Percentiles rank a stretch among this genome's conserved stretches.
phyloP scores from a whole-genome alignment of 768 basidiomycete genomes.

The Tubosaeta sp. region DNA sequence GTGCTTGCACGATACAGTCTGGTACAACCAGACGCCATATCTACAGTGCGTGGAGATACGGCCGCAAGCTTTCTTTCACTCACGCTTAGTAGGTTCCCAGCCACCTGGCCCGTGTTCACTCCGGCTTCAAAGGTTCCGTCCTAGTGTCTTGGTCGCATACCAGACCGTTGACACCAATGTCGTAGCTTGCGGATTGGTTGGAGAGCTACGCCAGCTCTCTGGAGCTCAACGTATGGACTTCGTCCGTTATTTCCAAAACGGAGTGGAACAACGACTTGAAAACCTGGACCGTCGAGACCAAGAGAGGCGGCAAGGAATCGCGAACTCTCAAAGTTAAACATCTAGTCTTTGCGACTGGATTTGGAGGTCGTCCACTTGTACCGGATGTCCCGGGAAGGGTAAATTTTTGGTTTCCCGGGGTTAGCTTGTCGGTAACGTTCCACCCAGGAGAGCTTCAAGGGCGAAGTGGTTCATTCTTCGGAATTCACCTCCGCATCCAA shows the following conservation, averaged over 20 bases:
- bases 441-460: constrained; percentile 47
- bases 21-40: constrained; percentile 56
- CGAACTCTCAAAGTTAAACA: constrained; percentile 43
- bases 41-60: constrained; percentile 35
- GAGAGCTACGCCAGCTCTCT: constrained; percentile 56
- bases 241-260: constrained; percentile 38
- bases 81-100: constrained; percentile 41
- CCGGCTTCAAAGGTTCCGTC: constrained; percentile 45
- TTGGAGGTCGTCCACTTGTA: constrained; percentile 41
- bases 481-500: constrained; percentile 45
- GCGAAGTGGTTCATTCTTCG: constrained; percentile 49
- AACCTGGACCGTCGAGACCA: constrained; percentile 45
- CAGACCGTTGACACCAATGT: background rate
- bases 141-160: background rate
- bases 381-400: constrained; percentile 33
- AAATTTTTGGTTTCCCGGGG: background rate
- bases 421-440: background rate
- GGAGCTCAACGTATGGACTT: constrained; percentile 63
- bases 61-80: background rate
- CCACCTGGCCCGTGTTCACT: constrained; percentile 51
- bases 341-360: constrained; percentile 54
- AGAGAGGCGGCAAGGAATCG: constrained; percentile 28
- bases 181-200: constrained; percentile 59
- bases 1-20: constrained; percentile 51
- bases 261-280: constrained; percentile 35